Evolutionary conservation across 2,329 filamentous ascomycete species (phyloP), one percentile per base, ranked within the genome.

Genomic region (Pestalotiopsis sp.): DNA sequence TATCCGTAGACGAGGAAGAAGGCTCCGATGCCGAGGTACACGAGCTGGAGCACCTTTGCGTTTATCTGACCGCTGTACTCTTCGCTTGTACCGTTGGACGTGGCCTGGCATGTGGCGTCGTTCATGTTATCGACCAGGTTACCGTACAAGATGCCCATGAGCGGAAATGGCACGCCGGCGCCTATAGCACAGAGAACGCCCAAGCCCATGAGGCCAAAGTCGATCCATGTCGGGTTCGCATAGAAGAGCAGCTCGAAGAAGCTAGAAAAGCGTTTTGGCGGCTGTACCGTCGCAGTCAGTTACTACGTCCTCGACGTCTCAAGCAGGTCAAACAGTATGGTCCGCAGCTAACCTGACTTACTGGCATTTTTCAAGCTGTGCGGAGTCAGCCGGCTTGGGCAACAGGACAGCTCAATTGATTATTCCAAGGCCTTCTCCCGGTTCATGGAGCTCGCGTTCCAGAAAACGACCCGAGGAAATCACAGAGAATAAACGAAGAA

Each of bases 1-100:
- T 92, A 88, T 66, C 84, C 79, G 77, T 92, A 93, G 71, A 92
- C 91, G 68, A 87, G 80, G 52, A 84, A 82, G 72, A 93, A 90
- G 69, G 87, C 86, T 36, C 85, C 90, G 68, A 91, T 87, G 23
- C 88, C 88, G 49, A 93, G 84, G 75, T 90, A 91, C 14, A 91
- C 85, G 25, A 92, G 82, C 62, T 86, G 73, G 75, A 92, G 77
- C 52, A 93, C 86, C 73, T 89, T 91, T 64, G 80, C 75, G 75
- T 89, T 85, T 70, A 90, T 84, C 36, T 77, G 77, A 52, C 74
- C 70, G 69, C 87, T 81, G 56, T 84, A 79, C 39, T 70, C 67
- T 20, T 71, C 69, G 38, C 70, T 69, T 4, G 45, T 66, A 7
- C 74, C 70, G 25, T 67, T 76, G 14, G 72, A 71, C 3, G n/a